A percentile compares a stretch with the other conserved stretches of the same genome.
These are phyloP conservation scores for Globisporangium parvum DNA, from an alignment of 352 stramenopile species.

Conservation along the genomic window DNA sequence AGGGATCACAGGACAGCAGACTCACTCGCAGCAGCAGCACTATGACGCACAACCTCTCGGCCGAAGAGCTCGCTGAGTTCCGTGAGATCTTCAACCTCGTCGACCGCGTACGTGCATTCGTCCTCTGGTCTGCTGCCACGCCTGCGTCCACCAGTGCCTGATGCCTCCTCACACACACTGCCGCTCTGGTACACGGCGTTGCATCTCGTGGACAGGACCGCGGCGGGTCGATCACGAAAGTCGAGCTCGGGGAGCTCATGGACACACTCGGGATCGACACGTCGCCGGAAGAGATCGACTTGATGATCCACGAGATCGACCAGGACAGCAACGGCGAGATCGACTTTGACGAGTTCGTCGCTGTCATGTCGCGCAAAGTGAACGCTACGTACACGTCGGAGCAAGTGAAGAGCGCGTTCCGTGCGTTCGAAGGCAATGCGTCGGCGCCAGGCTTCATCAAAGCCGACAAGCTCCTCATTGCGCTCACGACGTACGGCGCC, in stretches of 20 bases:
- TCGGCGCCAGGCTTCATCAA: conserved; percentile 75
- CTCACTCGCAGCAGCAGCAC: no score
- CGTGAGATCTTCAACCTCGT: conserved; percentile 95
- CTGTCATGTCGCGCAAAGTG: conserved; percentile 93
- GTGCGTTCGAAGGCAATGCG: conserved; percentile 60
- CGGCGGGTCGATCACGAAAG: conserved; percentile 91
- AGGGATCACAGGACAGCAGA: no score
- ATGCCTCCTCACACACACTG: not conserved
- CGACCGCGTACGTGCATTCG: conserved; percentile 52
- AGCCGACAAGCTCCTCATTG: conserved; percentile 76
- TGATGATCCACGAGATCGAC: conserved; percentile 96
- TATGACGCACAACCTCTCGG: conserved; percentile 61
- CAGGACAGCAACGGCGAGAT: conserved; percentile 93
- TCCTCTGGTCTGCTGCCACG: not conserved
- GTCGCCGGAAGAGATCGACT: conserved; percentile 89
- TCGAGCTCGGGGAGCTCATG: conserved; percentile 92
- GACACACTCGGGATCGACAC: conserved; percentile 92
- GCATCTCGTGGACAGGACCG: conserved; percentile 53
- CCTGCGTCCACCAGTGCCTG: not conserved
- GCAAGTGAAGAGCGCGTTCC: conserved; percentile 91
- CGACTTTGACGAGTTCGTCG: conserved; percentile 94
- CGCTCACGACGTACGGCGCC: conserved; percentile 87
- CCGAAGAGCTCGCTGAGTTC: conserved; percentile 89
- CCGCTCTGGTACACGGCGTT: not conserved
- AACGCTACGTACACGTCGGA: conserved; percentile 91